Conservation (phyloP, 805 yeast species). For the Sungouiella thailandica region DNA sequence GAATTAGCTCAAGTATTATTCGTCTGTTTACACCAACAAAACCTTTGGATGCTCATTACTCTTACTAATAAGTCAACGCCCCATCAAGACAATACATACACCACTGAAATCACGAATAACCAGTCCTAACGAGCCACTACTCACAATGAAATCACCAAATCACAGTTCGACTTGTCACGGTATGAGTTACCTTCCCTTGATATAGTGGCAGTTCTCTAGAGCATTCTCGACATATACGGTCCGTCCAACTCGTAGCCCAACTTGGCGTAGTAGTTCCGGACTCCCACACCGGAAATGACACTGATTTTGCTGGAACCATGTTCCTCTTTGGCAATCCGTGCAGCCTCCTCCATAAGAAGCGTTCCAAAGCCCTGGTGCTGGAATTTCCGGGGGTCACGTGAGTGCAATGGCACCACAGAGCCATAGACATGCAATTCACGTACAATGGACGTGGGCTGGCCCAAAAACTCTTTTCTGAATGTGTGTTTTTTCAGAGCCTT, state of each 20-base stretch:
- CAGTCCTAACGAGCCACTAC: too few relatives aligned
- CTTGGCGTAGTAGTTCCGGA: constrained; percentile 89
- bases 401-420: constrained; percentile 92
- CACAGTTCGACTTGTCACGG: too few relatives aligned
- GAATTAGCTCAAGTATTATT: too few relatives aligned
- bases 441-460: constrained; percentile 88
- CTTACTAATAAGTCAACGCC: too few relatives aligned
- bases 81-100: too few relatives aligned
- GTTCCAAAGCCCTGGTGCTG: constrained; percentile 99
- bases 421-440: constrained; percentile 97
- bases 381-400: constrained; percentile 94
- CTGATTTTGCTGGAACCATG: constrained; percentile 89
- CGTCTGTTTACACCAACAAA: too few relatives aligned
- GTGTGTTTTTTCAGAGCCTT: constrained; percentile 87
- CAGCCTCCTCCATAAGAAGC: constrained; percentile 96
- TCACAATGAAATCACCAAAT: too few relatives aligned
- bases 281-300: constrained; percentile 97
- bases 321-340: constrained; percentile 88
- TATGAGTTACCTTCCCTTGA: too few relatives aligned
- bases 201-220: too few relatives aligned
- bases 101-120: too few relatives aligned
- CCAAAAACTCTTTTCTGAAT: constrained; percentile 79
- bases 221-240: constrained; percentile 85
- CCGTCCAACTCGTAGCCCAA: constrained; percentile 92
- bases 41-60: too few relatives aligned